Evolutionary conservation across 371 early-diverging fungal genomes (phyloP).

Genomic region (Apophysomyces variabilis): DNA sequence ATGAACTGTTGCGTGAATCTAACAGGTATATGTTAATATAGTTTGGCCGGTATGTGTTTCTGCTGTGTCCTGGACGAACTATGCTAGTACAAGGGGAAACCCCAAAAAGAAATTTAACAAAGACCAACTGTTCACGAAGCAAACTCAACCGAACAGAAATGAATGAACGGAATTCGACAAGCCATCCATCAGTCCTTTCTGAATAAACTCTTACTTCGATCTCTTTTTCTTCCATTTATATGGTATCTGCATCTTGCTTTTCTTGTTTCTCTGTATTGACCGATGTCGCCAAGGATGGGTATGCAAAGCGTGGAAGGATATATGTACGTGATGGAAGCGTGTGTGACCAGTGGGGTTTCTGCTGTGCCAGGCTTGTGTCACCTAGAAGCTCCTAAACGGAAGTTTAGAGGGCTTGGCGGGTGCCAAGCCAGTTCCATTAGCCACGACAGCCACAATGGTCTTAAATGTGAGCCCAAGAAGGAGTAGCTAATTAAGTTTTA

Average conservation of each 20-base stretch:
- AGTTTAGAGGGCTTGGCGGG: not conserved
- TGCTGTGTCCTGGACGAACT: constrained; percentile 10
- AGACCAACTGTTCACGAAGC: not conserved
- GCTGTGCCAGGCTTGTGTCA: not conserved
- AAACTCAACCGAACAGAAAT: not conserved
- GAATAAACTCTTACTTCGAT: not conserved
- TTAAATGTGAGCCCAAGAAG: too few relatives aligned
- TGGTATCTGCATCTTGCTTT: not conserved
- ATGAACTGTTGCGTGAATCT: not conserved
- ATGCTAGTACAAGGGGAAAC: not conserved
- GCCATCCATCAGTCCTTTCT: not conserved
- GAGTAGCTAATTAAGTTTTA: too few relatives aligned
- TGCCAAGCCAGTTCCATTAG: not conserved
- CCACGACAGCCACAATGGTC: not conserved
- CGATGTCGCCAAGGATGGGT: too few relatives aligned
- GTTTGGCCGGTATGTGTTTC: constrained; percentile 12
- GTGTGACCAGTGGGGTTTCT: not conserved
- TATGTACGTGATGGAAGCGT: not conserved
- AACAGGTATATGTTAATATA: not conserved
- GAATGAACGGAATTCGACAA: not conserved
- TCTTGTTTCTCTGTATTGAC: not conserved
- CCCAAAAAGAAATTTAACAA: too few relatives aligned
- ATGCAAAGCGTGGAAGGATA: not conserved
- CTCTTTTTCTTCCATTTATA: not conserved
- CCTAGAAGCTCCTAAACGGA: not conserved